Percentiles rank a stretch among this genome's conserved stretches.
These are phyloP conservation scores for Isochrysis galbana DNA, from an alignment of 78 protist species.

Conservation along the genomic window DNA sequence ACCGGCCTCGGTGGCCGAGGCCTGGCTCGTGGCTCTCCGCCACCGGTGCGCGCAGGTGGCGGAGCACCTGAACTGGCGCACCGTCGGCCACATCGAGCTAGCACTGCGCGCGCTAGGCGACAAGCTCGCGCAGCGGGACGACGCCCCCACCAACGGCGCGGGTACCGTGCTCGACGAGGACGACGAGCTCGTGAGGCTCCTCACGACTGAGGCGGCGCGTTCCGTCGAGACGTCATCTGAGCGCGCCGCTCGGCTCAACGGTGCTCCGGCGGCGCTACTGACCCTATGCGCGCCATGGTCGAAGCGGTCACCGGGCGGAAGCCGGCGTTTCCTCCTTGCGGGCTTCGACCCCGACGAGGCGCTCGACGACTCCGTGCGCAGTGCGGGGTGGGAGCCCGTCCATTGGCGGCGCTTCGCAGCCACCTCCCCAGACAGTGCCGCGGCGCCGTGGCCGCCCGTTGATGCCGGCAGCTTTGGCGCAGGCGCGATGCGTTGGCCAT, in stretches of 20 bases:
- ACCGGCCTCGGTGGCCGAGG: background rate
- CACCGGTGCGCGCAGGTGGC: background rate
- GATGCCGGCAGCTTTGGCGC: background rate
- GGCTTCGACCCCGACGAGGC: background rate
- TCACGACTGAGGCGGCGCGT: background rate
- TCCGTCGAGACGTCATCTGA: background rate
- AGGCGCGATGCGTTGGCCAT: background rate
- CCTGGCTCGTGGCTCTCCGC: background rate
- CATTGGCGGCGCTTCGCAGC: conserved; percentile 15
- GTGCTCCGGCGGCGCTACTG: background rate
- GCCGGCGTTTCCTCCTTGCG: background rate
- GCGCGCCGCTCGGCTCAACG: background rate
- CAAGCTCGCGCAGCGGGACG: background rate
- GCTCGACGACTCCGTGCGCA: background rate
- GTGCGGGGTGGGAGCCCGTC: background rate
- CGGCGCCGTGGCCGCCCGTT: background rate
- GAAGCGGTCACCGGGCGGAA: background rate
- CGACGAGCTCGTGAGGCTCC: background rate
- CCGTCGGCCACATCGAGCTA: background rate
- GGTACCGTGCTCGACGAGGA: background rate
- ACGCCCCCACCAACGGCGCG: background rate
- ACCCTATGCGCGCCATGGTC: background rate
- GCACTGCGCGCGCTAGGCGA: background rate
- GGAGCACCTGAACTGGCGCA: background rate
- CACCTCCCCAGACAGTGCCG: background rate